phyloP scores from a whole-genome alignment of 2,329 filamentous ascomycete species.

The Cercospora sp. region DNA sequence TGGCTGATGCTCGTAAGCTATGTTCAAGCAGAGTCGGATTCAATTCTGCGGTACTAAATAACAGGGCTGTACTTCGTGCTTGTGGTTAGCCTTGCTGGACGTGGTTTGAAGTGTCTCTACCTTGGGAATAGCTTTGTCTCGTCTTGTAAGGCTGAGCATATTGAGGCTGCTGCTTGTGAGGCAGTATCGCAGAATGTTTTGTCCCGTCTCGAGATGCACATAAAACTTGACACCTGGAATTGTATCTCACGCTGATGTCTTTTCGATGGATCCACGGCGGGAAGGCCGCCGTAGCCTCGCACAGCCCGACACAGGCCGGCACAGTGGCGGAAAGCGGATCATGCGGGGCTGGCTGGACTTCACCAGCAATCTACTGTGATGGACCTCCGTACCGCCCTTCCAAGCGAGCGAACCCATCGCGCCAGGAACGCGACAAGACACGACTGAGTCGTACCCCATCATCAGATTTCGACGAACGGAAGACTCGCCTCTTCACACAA shows the following conservation, averaged over 20 bases:
- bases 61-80: too few species aligned
- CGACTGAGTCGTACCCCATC: not conserved
- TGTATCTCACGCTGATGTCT: too few species aligned
- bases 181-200: too few species aligned
- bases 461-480: not conserved
- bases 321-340: not conserved
- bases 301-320: not conserved
- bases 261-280: too few species aligned
- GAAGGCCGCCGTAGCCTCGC: not conserved
- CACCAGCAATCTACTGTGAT: not conserved
- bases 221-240: too few species aligned
- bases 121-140: not conserved
- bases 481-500: not conserved
- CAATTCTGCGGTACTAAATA: too few species aligned
- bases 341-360: not conserved
- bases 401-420: not conserved
- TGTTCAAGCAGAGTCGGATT: not conserved
- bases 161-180: too few species aligned
- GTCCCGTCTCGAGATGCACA: too few species aligned
- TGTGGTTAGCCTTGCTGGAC: not conserved
- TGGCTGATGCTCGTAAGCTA: not conserved
- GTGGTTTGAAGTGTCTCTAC: not conserved
- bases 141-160: not conserved
- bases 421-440: not conserved
- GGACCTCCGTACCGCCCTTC: not conserved